Evolutionary conservation across 2,329 filamentous ascomycete species (phyloP).

Genomic region (Aureobasidium sp.): DNA sequence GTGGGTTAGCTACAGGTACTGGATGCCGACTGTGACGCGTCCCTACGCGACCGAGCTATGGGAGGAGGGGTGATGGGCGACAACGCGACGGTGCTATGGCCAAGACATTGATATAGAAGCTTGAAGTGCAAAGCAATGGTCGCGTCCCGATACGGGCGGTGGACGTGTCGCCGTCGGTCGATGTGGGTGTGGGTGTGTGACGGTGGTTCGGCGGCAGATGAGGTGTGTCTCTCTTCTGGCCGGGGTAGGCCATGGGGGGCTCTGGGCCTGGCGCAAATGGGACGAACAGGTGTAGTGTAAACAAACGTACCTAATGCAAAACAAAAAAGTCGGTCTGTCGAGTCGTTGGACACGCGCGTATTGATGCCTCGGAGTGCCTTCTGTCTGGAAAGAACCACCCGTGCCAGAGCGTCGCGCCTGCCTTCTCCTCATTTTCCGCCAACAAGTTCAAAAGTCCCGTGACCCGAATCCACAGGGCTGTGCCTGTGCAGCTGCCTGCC

Average conservation of each 20-base stretch:
- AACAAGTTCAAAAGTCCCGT: neutral
- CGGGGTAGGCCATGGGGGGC: neutral
- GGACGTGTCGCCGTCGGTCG: neutral
- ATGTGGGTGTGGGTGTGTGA: neutral
- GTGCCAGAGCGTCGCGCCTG: neutral
- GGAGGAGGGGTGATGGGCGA: neutral
- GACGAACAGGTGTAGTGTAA: neutral
- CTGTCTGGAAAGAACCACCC: slow-evolving; percentile 8
- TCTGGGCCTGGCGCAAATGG: neutral
- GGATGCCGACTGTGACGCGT: slow-evolving; percentile 8
- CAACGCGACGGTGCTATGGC: neutral
- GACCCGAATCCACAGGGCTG: neutral
- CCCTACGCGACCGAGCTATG: neutral
- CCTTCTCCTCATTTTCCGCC: slow-evolving; percentile 10
- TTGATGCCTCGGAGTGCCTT: slow-evolving; percentile 9
- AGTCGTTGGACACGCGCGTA: slow-evolving; percentile 11
- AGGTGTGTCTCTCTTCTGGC: neutral
- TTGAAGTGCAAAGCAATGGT: neutral
- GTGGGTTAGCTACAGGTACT: neutral
- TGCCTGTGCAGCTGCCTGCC: neutral
- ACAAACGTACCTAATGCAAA: slow-evolving; percentile 10
- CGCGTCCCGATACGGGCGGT: neutral
- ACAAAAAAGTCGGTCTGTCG: slow-evolving; percentile 9
- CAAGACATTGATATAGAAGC: neutral
- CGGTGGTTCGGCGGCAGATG: neutral